Base-by-base conservation (phyloP, 2,329 filamentous ascomycete species). In the Neospermospora avenae region DNA sequence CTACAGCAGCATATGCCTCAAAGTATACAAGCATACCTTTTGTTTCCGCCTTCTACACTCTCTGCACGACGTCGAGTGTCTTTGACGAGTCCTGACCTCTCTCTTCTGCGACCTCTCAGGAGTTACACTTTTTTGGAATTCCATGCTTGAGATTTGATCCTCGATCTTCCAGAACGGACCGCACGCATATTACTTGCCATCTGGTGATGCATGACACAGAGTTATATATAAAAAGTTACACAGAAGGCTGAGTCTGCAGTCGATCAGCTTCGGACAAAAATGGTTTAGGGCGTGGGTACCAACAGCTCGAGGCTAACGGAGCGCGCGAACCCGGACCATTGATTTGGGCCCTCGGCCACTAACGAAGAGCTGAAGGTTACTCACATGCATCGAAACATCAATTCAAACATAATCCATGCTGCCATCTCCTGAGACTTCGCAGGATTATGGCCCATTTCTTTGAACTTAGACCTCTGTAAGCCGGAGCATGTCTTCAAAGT, bases 21-120 rank as follows among this genome's bases (percentile, higher is more conserved):
- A 16, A 22, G 31, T 18, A 5, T 5, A 31, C 45, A 24, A 63
- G 65, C 66, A 24, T 65, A 67, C 66, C 64, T 67, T 67, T 55
- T 69, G 67, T 34, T 67, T 67, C 24, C 66, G 60, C 44, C 63
- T 54, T 35, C 64, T 56, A 49, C 65, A 69, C 52, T 67, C 67
- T 3, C 62, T 66, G 55, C 67, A 69, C 24, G 64, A 66, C 10
- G 63, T 65, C 11, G 62, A 65, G 51, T 60, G 56, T 58, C 67
- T 52, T 46, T 69, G 67, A 24, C 67, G 57, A 25, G 61, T 46
- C 28, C 63, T 56, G 18, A 61, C 34, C 56, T 65, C 59, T 55
- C 56, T 65, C 56, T 63, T 58, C 57, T 66, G 65, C 49, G 60
- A 45, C 51, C 44, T 46, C 35, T 67, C 65, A 61, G 67, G 55